Percentiles rank a stretch among this genome's conserved stretches.
Evolutionary conservation across 129 eudicot species (phyloP).

Genomic region (Kitagawia praeruptora): DNA sequence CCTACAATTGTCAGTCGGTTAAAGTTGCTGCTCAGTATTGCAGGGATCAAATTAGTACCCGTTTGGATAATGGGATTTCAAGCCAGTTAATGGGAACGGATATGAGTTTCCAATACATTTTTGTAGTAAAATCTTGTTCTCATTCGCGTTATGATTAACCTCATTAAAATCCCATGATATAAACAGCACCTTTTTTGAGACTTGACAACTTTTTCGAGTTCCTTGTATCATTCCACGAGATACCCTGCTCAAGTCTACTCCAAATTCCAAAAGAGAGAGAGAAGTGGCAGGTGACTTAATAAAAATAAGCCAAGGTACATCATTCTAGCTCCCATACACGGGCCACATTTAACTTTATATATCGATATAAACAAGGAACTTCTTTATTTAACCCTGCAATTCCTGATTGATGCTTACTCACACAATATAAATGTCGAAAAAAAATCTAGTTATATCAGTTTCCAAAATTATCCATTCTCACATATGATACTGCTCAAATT

Average conservation of each 20-base stretch:
- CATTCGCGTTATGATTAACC: too few species aligned
- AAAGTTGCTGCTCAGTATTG: neutral
- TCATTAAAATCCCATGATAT: too few species aligned
- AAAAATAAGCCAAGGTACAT: neutral
- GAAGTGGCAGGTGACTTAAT: neutral
- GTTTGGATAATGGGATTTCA: too few species aligned
- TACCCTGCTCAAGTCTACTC: neutral
- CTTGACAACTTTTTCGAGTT: neutral
- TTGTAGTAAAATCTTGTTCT: too few species aligned
- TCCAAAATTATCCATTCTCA: neutral
- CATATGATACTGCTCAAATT: neutral
- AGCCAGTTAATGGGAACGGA: too few species aligned
- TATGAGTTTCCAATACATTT: too few species aligned
- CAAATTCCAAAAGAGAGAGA: neutral
- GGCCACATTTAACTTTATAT: neutral
- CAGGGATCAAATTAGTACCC: neutral
- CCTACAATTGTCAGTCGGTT: neutral
- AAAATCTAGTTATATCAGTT: neutral
- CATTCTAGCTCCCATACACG: neutral
- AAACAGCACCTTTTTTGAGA: neutral
- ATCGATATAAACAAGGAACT: neutral
- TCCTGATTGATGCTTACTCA: neutral
- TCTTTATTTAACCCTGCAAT: neutral
- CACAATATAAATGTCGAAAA: neutral
- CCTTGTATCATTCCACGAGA: neutral